Evolutionary conservation across 2,329 filamentous ascomycete species (phyloP).

Genomic region (Ceratocystiopsis sp.): DNA sequence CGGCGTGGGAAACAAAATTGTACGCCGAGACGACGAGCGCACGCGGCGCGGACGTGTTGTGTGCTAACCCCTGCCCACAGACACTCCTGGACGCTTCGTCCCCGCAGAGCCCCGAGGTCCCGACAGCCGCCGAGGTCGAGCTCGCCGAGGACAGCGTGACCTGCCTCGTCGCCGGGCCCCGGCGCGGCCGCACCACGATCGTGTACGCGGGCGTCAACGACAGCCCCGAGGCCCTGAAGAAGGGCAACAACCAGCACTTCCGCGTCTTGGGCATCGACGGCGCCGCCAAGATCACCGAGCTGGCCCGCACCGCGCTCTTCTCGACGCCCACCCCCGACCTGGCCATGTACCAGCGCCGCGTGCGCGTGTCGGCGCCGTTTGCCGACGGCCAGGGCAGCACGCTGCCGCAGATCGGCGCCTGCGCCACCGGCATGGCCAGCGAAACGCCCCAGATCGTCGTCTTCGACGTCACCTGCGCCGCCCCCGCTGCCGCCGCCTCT

Average conservation of each 20-base stretch:
- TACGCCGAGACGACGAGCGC: constrained; percentile 31
- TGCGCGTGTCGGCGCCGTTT: constrained; percentile 33
- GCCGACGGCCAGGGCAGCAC: constrained; percentile 23
- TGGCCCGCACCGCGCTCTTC: constrained; percentile 37
- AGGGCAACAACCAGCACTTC: constrained; percentile 71
- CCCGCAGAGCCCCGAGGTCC: constrained; percentile 40
- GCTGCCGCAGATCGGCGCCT: constrained; percentile 50
- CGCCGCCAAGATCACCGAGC: constrained; percentile 26
- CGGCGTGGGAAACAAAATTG: constrained; percentile 77
- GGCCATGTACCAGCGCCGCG: constrained; percentile 40
- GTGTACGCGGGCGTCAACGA: constrained; percentile 74
- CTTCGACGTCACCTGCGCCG: constrained; percentile 48
- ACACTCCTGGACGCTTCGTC: constrained; percentile 54
- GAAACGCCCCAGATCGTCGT: constrained; percentile 57
- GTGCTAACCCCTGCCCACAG: constrained; percentile 20
- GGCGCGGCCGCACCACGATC: constrained; percentile 35
- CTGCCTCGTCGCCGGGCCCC: constrained; percentile 54
- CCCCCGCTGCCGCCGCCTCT: constrained; percentile 26
- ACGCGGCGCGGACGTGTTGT: neutral
- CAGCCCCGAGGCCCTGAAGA: constrained; percentile 50
- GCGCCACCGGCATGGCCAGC: constrained; percentile 61
- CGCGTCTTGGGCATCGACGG: constrained; percentile 50
- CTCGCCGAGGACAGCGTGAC: constrained; percentile 83
- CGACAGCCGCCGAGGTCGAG: constrained; percentile 53
- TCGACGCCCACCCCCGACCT: constrained; percentile 28